Conservation (phyloP, 1,284 basidiomycete genomes). For the Sanghuangporus weigelae region DNA sequence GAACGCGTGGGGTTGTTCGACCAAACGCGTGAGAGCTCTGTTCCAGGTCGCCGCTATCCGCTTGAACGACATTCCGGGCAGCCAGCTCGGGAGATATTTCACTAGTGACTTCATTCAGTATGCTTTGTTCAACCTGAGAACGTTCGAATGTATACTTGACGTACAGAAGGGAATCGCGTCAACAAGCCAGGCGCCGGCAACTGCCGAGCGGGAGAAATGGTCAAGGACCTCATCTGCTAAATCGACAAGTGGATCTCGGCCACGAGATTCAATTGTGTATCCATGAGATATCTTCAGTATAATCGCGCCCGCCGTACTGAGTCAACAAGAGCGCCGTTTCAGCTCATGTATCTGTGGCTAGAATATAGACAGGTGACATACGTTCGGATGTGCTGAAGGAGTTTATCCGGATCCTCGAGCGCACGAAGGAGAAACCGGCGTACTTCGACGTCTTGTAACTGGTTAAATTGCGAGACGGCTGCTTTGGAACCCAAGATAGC, state of each 20-base stretch:
- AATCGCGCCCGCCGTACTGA: constrained; percentile 24
- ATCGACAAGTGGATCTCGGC: constrained; percentile 24
- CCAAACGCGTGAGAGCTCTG: constrained; percentile 27
- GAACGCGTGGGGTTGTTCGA: constrained; percentile 33
- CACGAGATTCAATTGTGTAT: constrained; percentile 24
- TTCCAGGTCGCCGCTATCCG: constrained; percentile 33
- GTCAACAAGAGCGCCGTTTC: not conserved
- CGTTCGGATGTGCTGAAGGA: not conserved
- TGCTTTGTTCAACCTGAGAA: not conserved
- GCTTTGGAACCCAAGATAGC: constrained; percentile 9
- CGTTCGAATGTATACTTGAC: constrained; percentile 1
- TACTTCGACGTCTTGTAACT: constrained; percentile 3
- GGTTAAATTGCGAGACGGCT: constrained; percentile 7
- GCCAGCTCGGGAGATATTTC: constrained; percentile 41
- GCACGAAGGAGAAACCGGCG: constrained; percentile 10
- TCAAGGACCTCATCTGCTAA: constrained; percentile 24
- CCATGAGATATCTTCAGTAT: constrained; percentile 31
- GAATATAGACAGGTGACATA: not conserved
- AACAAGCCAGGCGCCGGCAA: constrained; percentile 29
- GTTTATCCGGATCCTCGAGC: constrained; percentile 12
- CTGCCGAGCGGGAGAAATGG: constrained; percentile 20
- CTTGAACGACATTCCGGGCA: constrained; percentile 44
- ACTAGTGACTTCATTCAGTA: constrained; percentile 25
- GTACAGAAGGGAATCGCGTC: constrained; percentile 30
- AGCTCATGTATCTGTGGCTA: not conserved